Evolutionary conservation across 345 rosid genomes (phyloP), one percentile per base, ranked within the genome.

Genomic region (sweet orange (Citrus sinensis)): DNA sequence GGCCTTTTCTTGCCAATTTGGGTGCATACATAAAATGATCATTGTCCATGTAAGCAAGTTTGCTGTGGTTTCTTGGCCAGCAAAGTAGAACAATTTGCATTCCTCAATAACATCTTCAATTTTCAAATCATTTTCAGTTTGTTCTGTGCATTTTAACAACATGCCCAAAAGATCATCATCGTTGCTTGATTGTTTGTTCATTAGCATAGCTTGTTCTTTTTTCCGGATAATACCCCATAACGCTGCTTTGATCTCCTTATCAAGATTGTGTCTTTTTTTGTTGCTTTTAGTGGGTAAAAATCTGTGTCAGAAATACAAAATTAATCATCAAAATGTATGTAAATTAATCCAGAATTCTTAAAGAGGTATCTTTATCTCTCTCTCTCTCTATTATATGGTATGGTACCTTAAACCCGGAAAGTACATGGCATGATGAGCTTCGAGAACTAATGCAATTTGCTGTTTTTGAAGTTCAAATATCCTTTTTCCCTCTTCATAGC

Each of bases 61-160:
- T 40, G 91, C 74, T 3, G 83, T 86, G 62, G 87, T 83, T 56
- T 83, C 88, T 19, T 83, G 82, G 6, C 91, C 91, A 2, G 86
- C 87, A 58, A 80, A 77, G 77, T 80, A 83, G 67, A 84, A 78
- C 4, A 77, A 24, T 22, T 78, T 82, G 73, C 81, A 74, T 70
- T 82, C 84, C 40, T 82, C 82, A 37, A 78, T 58, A 4, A 78
- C 76, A 42, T 82, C 82, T 34, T 82, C 73, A 35, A 58, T 79
- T 56, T 76, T 64, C 62, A 82, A 34, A 24, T 76, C 76, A 70
- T 14, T 71, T 10, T 66, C 63, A 6, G 74, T 25, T 40, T 68
- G 35, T 37, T 67, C 65, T 42, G 56, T 76, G 70, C 56, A 67
- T 39, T 74, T 29, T 24, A 84, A 77, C 58, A 84, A 39, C 66